phyloP scores from a whole-genome alignment of 371 early-diverging fungal genomes.

The Paraphysoderma sedebokerense region DNA sequence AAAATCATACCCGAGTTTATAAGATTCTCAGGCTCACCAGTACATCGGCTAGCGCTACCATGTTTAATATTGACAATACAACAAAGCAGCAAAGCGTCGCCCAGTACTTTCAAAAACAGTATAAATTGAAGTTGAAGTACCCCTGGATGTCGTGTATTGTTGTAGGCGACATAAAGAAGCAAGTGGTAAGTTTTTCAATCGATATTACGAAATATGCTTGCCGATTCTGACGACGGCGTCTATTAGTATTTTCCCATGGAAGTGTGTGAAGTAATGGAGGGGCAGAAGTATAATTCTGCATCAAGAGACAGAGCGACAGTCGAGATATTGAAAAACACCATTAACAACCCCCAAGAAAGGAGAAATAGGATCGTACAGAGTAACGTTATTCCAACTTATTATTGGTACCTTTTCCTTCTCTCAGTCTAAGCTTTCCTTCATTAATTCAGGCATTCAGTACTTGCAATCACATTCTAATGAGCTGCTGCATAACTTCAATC shows the following conservation, averaged over 20 bases:
- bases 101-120: slow-evolving; percentile 47
- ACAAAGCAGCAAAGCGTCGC: slow-evolving; percentile 41
- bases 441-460: too few species aligned
- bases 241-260: slow-evolving; percentile 60
- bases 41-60: slow-evolving; percentile 39
- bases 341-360: slow-evolving; percentile 52
- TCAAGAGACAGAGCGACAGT: slow-evolving; percentile 69
- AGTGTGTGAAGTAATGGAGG: slow-evolving; percentile 57
- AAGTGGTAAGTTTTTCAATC: slow-evolving; percentile 13
- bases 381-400: too few species aligned
- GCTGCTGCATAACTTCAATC: slow-evolving; percentile 19
- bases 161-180: slow-evolving; percentile 12
- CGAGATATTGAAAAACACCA: slow-evolving; percentile 80
- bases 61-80: slow-evolving; percentile 24
- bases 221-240: slow-evolving; percentile 12
- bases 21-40: slow-evolving; percentile 42
- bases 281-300: slow-evolving; percentile 58
- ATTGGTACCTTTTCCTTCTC: too few species aligned
- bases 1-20: slow-evolving; percentile 42
- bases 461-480: too few species aligned
- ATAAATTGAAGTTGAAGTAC: slow-evolving; percentile 43
- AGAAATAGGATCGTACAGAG: too few species aligned
- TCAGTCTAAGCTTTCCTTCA: too few species aligned
- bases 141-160: slow-evolving; percentile 71
- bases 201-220: background rate